Evolutionary conservation across 2,329 filamentous ascomycete species (phyloP), one percentile per base, ranked within the genome.

Genomic region (Periconia sp.): DNA sequence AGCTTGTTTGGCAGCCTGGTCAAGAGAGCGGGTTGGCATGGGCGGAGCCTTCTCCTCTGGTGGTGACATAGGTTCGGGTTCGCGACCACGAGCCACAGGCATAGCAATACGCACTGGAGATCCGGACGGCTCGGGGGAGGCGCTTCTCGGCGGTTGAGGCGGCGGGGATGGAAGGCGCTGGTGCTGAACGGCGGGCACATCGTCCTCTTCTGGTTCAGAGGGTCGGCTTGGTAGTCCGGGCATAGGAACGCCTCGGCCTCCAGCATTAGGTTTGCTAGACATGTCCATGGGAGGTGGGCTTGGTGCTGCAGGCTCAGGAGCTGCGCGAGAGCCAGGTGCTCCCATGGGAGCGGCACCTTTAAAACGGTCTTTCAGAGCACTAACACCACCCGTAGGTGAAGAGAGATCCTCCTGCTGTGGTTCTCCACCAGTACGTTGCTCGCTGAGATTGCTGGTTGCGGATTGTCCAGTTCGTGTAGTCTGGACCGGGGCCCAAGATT

Each of bases 21-120:
- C 81, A 43, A 92, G 79, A 37, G 87, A 84, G 51, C 81, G 80
- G 7, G 82, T 79, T 1, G 89, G 89, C 62, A 93, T 79, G 17
- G 81, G 81, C 23, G 83, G 80, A 37, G 79, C 77, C 41, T 76
- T 67, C 20, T 76, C 74, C 54, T 79, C 76, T 33, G 79, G 76
- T 11, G 78, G 74, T 18, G 83, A 80, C 63, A 87, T 79, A 30
- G 82, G 69, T 31, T 77, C 71, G 10, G 77, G 76, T 35, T 76
- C 73, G 31, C 80, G 77, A 48, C 81, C 83, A 53, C 89, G 89
- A 47, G 85, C 81, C 51, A 97, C 89, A 3, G 94, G 94, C 74
- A 93, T 88, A 14, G 92, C 92, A 61, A 97, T 83, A 47, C 89
- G 89, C 57, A 95, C 87, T 7, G 93, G 93, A 1, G 91, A 97